Evolutionary conservation across 2,329 filamentous ascomycete genomes (phyloP).

Genomic region (Stachybotrys echinatus): DNA sequence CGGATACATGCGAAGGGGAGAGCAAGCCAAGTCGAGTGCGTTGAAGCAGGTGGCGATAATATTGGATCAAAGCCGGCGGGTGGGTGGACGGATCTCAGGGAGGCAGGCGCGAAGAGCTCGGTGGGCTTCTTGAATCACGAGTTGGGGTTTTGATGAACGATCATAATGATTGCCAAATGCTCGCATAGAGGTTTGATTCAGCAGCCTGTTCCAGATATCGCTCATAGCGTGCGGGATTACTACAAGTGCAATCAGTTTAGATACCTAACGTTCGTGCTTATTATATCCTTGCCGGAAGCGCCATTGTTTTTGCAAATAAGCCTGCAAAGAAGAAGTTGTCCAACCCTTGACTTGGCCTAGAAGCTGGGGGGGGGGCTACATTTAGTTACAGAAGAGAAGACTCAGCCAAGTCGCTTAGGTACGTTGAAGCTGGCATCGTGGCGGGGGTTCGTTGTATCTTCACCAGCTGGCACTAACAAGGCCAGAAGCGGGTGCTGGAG

Average conservation of each 20-base stretch:
- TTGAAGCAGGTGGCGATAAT: background rate
- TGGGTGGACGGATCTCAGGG: background rate
- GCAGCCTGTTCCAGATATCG: background rate
- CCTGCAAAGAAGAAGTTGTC: too few relatives aligned
- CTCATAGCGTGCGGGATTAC: background rate
- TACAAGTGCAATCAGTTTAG: background rate
- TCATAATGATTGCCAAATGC: background rate
- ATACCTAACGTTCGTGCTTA: too few relatives aligned
- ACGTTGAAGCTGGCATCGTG: too few relatives aligned
- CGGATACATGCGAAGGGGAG: background rate
- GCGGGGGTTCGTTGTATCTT: too few relatives aligned
- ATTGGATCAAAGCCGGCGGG: background rate
- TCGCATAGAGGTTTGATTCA: background rate
- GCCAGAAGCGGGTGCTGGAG: too few relatives aligned
- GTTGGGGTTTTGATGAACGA: background rate
- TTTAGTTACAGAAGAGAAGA: too few relatives aligned
- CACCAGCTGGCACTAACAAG: too few relatives aligned
- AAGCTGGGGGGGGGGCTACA: too few relatives aligned
- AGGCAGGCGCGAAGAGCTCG: background rate
- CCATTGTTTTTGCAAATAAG: too few relatives aligned
- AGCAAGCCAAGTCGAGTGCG: background rate
- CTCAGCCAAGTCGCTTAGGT: too few relatives aligned
- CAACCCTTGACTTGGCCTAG: too few relatives aligned
- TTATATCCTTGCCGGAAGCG: too few relatives aligned
- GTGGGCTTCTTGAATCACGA: background rate